Conservation (phyloP, 192 early-diverging fungal species). For the Coemansia sp. region DNA sequence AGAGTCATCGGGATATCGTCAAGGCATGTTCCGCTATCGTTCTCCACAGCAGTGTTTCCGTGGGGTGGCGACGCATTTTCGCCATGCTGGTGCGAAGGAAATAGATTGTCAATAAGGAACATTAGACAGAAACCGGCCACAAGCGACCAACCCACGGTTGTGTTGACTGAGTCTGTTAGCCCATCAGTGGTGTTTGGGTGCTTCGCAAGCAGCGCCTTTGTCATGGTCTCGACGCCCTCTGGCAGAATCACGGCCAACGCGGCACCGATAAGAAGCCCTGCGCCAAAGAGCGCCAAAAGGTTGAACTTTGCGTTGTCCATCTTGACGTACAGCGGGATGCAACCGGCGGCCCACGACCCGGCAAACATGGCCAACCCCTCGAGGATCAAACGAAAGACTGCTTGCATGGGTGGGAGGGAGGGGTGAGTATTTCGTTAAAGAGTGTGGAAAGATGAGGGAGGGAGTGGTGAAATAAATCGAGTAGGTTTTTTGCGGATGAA, state of each 20-base stretch:
- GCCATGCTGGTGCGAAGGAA: constrained; percentile 18
- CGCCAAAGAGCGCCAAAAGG: constrained; percentile 77
- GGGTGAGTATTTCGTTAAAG: too few species aligned
- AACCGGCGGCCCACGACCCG: constrained; percentile 86
- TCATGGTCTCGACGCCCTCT: constrained; percentile 92
- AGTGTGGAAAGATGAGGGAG: not conserved
- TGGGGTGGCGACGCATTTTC: not conserved
- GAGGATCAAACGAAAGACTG: constrained; percentile 53
- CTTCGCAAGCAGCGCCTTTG: constrained; percentile 40
- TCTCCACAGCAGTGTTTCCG: not conserved
- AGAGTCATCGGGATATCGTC: constrained; percentile 40
- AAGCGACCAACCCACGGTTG: constrained; percentile 74
- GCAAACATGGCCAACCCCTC: constrained; percentile 72
- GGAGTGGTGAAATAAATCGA: not conserved
- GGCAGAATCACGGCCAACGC: constrained; percentile 93
- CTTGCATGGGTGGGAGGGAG: too few species aligned
- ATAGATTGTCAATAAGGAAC: constrained; percentile 79
- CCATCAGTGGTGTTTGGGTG: not conserved
- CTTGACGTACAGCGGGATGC: constrained; percentile 78
- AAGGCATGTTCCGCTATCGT: constrained; percentile 44
- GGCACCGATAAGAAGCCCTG: constrained; percentile 90
- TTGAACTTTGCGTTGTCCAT: constrained; percentile 74
- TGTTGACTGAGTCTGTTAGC: constrained; percentile 38
- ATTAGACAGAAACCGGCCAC: constrained; percentile 85
- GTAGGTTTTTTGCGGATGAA: not conserved